phyloP scores from a whole-genome alignment of 2,329 filamentous ascomycete genomes.

The Hymenotorrendiella dingleyae region DNA sequence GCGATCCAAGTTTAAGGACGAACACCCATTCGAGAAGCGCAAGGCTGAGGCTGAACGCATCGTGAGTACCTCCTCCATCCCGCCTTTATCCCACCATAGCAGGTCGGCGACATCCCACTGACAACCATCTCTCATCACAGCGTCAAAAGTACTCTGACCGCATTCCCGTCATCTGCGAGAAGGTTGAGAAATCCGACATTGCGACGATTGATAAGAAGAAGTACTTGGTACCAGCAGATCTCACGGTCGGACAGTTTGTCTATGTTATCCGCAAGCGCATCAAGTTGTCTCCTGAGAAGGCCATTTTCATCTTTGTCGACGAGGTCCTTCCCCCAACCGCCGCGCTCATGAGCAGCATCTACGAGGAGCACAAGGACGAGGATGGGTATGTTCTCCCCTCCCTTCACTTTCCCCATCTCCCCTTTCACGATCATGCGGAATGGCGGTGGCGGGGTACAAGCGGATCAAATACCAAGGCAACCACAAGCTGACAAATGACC shows the following conservation, averaged over 20 bases:
- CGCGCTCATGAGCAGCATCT: conserved; percentile 98
- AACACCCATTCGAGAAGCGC: conserved; percentile 99
- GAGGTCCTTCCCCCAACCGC: conserved; percentile 95
- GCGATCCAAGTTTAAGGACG: conserved; percentile 99
- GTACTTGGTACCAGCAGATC: conserved; percentile 93
- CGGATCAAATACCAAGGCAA: background rate
- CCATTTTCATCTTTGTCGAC: conserved; percentile 99
- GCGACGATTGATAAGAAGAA: conserved; percentile 99
- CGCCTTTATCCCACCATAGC: conserved; percentile 8
- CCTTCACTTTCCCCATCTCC: conserved; percentile 3
- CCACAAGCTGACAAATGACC: conserved; percentile 1
- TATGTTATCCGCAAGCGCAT: conserved; percentile 99
- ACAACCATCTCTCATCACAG: conserved; percentile 16
- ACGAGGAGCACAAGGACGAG: conserved; percentile 94
- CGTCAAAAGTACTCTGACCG: conserved; percentile 98
- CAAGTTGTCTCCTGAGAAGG: conserved; percentile 99
- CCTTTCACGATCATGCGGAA: conserved; percentile 1
- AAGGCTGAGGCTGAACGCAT: conserved; percentile 96
- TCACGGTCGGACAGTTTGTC: conserved; percentile 98
- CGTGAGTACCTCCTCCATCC: conserved; percentile 20
- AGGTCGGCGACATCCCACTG: conserved; percentile 2
- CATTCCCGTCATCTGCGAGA: conserved; percentile 99
- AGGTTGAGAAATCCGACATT: conserved; percentile 98
- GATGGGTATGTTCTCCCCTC: conserved; percentile 48
- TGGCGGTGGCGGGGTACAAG: conserved; percentile 7